Percentiles rank a stretch among this genome's conserved stretches.
These are phyloP conservation scores for Mediolabrus comicus DNA, from an alignment of 108 stramenopile species.

Conservation along the genomic window DNA sequence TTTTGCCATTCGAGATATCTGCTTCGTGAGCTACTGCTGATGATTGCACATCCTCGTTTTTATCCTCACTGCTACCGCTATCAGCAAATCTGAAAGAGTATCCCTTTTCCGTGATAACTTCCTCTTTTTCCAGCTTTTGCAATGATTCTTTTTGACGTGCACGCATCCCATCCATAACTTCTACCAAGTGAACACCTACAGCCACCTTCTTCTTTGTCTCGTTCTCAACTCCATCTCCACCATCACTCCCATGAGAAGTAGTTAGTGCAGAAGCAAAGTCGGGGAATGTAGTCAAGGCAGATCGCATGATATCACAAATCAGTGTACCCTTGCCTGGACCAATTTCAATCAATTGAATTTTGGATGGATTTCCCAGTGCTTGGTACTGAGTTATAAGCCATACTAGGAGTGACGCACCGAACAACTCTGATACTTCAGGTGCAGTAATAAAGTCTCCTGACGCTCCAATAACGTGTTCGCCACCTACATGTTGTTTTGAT, in stretches of 20 bases:
- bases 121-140: conserved; percentile 25
- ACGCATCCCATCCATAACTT: conserved; percentile 80
- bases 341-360: conserved; percentile 87
- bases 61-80: conserved; percentile 7
- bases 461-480: conserved; percentile 72
- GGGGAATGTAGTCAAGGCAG: conserved; percentile 52
- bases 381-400: conserved; percentile 91
- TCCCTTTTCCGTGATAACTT: conserved; percentile 23
- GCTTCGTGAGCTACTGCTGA: neutral
- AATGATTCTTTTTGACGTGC: conserved; percentile 74
- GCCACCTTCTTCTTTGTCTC: conserved; percentile 34
- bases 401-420: conserved; percentile 93
- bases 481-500: conserved; percentile 8
- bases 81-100: conserved; percentile 22
- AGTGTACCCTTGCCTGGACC: conserved; percentile 98
- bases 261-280: conserved; percentile 47
- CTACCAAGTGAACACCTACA: conserved; percentile 86
- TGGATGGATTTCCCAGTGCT: conserved; percentile 51
- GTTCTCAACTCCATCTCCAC: neutral
- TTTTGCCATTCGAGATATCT: neutral
- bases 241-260: neutral
- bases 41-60: conserved; percentile 9
- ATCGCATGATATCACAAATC: conserved; percentile 86
- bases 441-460: conserved; percentile 97
- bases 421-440: conserved; percentile 96